Evolutionary conservation across 305 asterid genomes (phyloP).

Genomic region (Stenogyne calaminthoides): DNA sequence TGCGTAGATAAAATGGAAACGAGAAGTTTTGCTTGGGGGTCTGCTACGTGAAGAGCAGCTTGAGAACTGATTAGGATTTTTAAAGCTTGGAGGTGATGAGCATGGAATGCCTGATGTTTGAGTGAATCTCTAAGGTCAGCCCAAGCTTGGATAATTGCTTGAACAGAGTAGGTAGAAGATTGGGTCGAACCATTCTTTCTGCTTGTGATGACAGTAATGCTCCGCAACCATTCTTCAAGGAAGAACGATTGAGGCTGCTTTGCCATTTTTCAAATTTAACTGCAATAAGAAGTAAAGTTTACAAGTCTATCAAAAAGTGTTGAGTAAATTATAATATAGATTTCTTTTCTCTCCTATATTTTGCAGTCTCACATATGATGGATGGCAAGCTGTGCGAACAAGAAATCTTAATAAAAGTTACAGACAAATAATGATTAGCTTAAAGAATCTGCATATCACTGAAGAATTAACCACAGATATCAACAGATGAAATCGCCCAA

Average conservation of each 20-base stretch:
- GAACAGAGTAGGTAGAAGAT: constrained; percentile 62
- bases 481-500: background rate
- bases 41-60: constrained; percentile 71
- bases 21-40: constrained; percentile 88
- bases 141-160: constrained; percentile 88
- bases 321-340: background rate
- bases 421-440: background rate
- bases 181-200: constrained; percentile 35
- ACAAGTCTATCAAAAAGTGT: background rate
- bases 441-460: background rate
- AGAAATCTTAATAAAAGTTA: background rate
- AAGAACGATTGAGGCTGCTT: constrained; percentile 56
- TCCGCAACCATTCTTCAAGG: constrained; percentile 85
- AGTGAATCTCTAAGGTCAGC: constrained; percentile 74
- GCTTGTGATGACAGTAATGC: constrained; percentile 33
- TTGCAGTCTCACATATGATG: background rate
- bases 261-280: constrained; percentile 52
- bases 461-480: background rate
- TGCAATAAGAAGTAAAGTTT: constrained; percentile 32
- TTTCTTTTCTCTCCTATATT: constrained; percentile 1
- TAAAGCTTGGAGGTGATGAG: constrained; percentile 64
- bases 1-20: constrained; percentile 65
- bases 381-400: background rate
- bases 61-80: constrained; percentile 58
- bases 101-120: constrained; percentile 50